Percentiles rank a stretch among this genome's conserved stretches.
These are phyloP conservation scores for Starmerella sp. DNA, from an alignment of 805 yeast species.

Conservation along the genomic window DNA sequence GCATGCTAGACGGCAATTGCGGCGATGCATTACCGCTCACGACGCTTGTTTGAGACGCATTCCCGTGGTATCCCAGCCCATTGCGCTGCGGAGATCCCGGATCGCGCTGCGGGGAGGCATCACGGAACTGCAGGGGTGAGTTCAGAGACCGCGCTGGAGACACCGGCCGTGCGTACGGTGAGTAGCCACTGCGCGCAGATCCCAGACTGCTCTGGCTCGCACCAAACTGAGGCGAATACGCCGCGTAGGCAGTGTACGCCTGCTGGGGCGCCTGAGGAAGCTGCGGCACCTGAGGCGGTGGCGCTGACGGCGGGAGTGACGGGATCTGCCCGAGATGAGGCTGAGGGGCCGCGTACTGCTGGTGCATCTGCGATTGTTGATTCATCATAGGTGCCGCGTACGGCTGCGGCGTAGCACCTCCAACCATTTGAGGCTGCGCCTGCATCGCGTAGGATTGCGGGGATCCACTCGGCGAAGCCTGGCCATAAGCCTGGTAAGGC, in stretches of 20 bases:
- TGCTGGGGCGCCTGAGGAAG: slow-evolving; percentile 11
- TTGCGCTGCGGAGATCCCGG: slow-evolving; percentile 2
- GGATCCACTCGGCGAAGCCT: neutral
- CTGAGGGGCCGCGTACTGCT: neutral
- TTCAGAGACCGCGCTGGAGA: slow-evolving; percentile 16
- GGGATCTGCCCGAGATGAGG: slow-evolving; percentile 2
- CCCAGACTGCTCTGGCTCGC: slow-evolving; percentile 18
- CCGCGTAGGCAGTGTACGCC: slow-evolving; percentile 10
- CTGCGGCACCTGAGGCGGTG: neutral
- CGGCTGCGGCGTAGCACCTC: slow-evolving; percentile 3
- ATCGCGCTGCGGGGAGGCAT: slow-evolving; percentile 11
- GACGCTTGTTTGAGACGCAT: slow-evolving; percentile 16
- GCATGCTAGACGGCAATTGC: neutral
- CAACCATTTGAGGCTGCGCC: neutral
- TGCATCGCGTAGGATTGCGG: neutral
- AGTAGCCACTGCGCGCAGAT: slow-evolving; percentile 9
- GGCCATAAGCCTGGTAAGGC: slow-evolving; percentile 6
- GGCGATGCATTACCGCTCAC: slow-evolving; percentile 7
- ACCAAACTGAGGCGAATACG: slow-evolving; percentile 17
- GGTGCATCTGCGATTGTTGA: neutral
- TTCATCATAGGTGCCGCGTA: neutral
- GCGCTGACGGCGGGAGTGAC: neutral
- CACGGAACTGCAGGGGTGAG: slow-evolving; percentile 17
- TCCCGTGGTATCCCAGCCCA: slow-evolving; percentile 13
- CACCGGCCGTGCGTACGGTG: slow-evolving; percentile 7